Evolutionary conservation across 2,329 filamentous ascomycete species (phyloP).

Genomic region (Neonectria hederae): DNA sequence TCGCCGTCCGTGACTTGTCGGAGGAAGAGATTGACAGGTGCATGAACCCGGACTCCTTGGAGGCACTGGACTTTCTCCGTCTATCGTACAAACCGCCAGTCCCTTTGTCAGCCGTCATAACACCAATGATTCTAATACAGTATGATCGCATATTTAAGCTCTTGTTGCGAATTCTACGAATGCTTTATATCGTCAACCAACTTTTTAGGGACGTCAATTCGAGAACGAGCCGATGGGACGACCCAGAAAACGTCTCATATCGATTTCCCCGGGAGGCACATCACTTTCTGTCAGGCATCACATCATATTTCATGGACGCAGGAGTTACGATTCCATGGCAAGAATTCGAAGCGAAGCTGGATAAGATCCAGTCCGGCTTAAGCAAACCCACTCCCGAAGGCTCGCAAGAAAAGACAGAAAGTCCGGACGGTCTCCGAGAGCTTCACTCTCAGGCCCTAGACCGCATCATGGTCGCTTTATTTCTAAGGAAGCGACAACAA

Average conservation of each 20-base stretch:
- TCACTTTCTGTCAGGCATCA: conserved; percentile 78
- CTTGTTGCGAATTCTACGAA: conserved; percentile 78
- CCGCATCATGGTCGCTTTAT: conserved; percentile 75
- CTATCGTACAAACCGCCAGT: conserved; percentile 83
- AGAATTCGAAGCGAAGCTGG: conserved; percentile 72
- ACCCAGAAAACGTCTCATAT: conserved; percentile 53
- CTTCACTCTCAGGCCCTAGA: conserved; percentile 80
- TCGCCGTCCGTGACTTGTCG: conserved; percentile 83
- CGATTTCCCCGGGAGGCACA: conserved; percentile 80
- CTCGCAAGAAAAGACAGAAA: conserved; percentile 49
- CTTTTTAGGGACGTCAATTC: conserved; percentile 67
- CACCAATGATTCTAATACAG: conserved; percentile 73
- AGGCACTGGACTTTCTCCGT: conserved; percentile 92
- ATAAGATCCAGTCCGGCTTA: conserved; percentile 68
- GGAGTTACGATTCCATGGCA: conserved; percentile 80
- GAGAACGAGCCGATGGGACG: conserved; percentile 46
- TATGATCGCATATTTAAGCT: conserved; percentile 89
- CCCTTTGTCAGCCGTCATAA: conserved; percentile 78
- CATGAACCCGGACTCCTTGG: conserved; percentile 82
- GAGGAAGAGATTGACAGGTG: conserved; percentile 83
- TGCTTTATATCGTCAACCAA: conserved; percentile 78
- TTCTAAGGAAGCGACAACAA: conserved; percentile 79
- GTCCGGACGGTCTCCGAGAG: conserved; percentile 72
- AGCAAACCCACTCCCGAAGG: conserved; percentile 52
- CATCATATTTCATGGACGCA: conserved; percentile 81